A percentile compares a stretch with the other conserved stretches of the same genome.
These are phyloP conservation scores for Rhynchospora pubera DNA, from an alignment of 176 grass and related monocot genomes.

Conservation along the genomic window DNA sequence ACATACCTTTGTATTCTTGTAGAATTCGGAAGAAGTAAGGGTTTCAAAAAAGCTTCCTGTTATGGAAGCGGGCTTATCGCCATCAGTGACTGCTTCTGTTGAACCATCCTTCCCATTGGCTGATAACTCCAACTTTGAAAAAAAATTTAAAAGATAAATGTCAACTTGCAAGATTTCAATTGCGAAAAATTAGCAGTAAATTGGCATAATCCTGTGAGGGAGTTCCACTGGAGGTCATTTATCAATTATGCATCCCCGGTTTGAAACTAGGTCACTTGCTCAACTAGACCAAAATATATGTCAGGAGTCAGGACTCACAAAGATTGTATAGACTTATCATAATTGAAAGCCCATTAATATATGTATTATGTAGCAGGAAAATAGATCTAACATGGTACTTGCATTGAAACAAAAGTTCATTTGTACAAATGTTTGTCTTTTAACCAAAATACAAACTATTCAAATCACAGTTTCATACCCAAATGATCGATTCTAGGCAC, in stretches of 20 bases:
- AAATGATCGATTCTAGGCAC: too few species aligned
- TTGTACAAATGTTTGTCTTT: too few species aligned
- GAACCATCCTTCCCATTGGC: slow-evolving; percentile 32
- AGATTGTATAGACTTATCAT: too few species aligned
- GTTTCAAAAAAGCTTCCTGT: slow-evolving; percentile 84
- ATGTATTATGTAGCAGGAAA: too few species aligned
- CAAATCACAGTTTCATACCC: too few species aligned
- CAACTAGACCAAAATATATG: not conserved
- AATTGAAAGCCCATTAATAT: too few species aligned
- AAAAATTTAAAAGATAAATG: too few species aligned
- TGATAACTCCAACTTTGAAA: slow-evolving; percentile 53
- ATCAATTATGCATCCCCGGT: too few species aligned
- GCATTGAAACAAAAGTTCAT: too few species aligned
- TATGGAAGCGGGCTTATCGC: slow-evolving; percentile 40
- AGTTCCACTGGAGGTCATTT: not conserved
- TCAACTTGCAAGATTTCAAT: not conserved
- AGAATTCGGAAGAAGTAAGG: slow-evolving; percentile 91
- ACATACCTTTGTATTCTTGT: slow-evolving; percentile 91
- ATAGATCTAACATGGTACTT: too few species aligned
- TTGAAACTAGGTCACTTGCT: not conserved
- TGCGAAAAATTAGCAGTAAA: not conserved
- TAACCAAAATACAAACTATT: too few species aligned
- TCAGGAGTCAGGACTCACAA: too few species aligned
- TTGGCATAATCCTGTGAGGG: not conserved
- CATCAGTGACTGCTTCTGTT: slow-evolving; percentile 29